These are phyloP conservation scores for Coemansia sp. DNA, from an alignment of 192 early-diverging fungal genomes.

Conservation along the genomic window DNA sequence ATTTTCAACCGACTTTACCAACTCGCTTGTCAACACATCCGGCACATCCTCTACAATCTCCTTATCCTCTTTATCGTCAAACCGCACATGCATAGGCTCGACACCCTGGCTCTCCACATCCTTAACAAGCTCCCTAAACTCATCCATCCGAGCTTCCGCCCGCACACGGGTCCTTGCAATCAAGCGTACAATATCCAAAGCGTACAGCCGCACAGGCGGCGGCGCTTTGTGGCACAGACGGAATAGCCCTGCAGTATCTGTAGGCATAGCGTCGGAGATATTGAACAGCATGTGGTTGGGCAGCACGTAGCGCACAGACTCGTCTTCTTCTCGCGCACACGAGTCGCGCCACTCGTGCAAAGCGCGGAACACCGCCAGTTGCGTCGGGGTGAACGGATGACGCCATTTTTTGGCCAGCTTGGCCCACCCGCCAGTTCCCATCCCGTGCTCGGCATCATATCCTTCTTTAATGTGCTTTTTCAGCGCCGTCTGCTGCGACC, in stretches of 20 bases:
- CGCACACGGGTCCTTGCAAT: constrained; percentile 29
- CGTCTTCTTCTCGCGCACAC: constrained; percentile 90
- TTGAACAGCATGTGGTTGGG: constrained; percentile 88
- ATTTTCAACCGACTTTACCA: constrained; percentile 6
- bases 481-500: constrained; percentile 71
- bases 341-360: constrained; percentile 93
- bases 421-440: constrained; percentile 80
- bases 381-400: constrained; percentile 57
- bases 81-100: constrained; percentile 40
- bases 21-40: constrained; percentile 22
- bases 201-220: constrained; percentile 81
- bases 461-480: constrained; percentile 74
- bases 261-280: constrained; percentile 72
- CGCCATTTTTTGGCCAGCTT: constrained; percentile 65
- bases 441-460: constrained; percentile 79
- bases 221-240: constrained; percentile 78
- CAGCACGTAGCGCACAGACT: constrained; percentile 81
- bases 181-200: constrained; percentile 67
- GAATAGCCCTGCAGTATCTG: constrained; percentile 64
- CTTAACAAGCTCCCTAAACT: neutral
- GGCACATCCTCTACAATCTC: neutral
- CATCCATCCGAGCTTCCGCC: constrained; percentile 15
- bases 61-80: constrained; percentile 13
- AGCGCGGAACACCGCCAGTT: constrained; percentile 80
- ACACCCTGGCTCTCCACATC: neutral